Evolutionary conservation across 164 flowering plant species (phyloP), one percentile per base, ranked within the genome.

Genomic region (Warburgia ugandensis): DNA sequence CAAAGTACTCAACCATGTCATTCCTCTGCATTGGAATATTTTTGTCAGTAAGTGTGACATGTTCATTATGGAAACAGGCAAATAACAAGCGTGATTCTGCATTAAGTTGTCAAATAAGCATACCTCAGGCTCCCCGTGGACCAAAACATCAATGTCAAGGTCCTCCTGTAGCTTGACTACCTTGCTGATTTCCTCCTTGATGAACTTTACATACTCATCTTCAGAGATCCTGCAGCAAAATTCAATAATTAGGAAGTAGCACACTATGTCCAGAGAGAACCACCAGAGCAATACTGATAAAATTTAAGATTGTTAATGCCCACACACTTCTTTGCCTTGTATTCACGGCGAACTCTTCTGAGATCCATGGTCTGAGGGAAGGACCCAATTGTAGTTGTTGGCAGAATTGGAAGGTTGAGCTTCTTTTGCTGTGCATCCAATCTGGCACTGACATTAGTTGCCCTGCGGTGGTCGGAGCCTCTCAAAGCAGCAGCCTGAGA

Each of bases 281-380:
- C n/a, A n/a, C n/a, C n/a, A n/a, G n/a, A n/a, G n/a, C n/a, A n/a
- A n/a, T n/a, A n/a, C n/a, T n/a, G n/a, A n/a, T n/a, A n/a, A n/a
- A n/a, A n/a, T n/a, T n/a, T n/a, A n/a, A n/a, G n/a, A n/a, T n/a
- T n/a, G n/a, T n/a, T n/a, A 30, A 3, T 14, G 5, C 9, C 27
- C 13, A 47, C 73, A 65, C 37, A 81, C 88, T 81, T 81, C 3
- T 75, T 73, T 20, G 82, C 78, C 67, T 81, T 81, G 76, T 69
- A 81, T 64, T 84, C 94, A 68, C 88, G 82, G 41, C 89, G 82
- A 14, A 81, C 84, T 59, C 80, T 81, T 51, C 94, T 68, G 16
- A 84, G 81, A 23, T 84, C 89, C 29, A 79, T 30, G 56, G 94
- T 84, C 56, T 84, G 89, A 50, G 89, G 94, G 78, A 84, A 81